Base-by-base conservation (phyloP, 345 rosid species). In the Erodium maritimum region DNA sequence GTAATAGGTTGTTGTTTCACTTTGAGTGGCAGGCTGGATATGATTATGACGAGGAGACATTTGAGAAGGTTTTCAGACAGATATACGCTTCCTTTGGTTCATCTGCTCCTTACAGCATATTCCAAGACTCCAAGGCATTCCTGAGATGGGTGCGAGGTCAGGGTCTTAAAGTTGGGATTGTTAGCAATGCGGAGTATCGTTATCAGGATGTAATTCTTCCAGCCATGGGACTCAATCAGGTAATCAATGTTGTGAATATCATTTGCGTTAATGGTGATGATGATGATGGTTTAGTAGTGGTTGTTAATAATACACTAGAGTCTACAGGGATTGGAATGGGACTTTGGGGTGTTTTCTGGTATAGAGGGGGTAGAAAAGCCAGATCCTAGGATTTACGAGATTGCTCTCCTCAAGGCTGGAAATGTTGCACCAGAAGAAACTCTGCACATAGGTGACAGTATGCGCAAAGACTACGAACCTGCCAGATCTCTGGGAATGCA, bases 321-420 rank as follows among this genome's bases (percentile, higher is more conserved):
- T n/a, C n/a, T n/a, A n/a, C n/a, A n/a, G 97, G 90, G 75, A 2
- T 73, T 83, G 0, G 97, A 91, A 72, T 91, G 96, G 96, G 97
- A 88, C 65, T 88, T 91, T 72, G 96, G 97, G 61, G 96, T 91
- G 22, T 91, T 91, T 73, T 91, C 97, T 45, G 97, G 97, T 29
- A 65, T 88, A 24, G 96, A 82, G 66, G 97, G 97, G 23, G 71
- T 91, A 17, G 97, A 91, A 83, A 91, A 91, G 76, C 97, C 97
- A 5, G 81, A 91, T 68, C 90, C 90, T 1, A 77, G 70, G 68
- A 86, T 91, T 4, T 91, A 80, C 34, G 60, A 71, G 77, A 73
- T 88, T 13, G 97, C 97, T 0, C 71, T 91, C 1, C 80, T 79
- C 73, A 82, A 74, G 75, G 96, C 91, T 7, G 96, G 97, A 62